phyloP scores from a whole-genome alignment of 1,284 basidiomycete species.

The Lignosus rhinocerotis region DNA sequence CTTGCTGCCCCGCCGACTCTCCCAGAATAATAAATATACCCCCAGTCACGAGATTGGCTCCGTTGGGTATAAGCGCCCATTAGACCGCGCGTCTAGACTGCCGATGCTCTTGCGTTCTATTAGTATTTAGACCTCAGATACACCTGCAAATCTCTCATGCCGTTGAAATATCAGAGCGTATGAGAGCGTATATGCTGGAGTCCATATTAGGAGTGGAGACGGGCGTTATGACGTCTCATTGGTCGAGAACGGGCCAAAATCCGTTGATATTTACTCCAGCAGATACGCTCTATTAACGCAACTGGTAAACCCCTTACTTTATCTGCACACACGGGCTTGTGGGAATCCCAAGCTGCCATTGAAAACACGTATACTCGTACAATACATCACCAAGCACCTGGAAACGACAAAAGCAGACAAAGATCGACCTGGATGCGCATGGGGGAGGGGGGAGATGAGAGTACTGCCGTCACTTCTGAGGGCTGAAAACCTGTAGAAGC shows the following conservation, averaged over 20 bases:
- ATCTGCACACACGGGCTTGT: background rate
- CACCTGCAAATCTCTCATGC: too few relatives aligned
- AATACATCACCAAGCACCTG: conserved; percentile 11
- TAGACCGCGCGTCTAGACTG: background rate
- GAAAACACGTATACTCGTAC: conserved; percentile 14
- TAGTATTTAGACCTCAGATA: too few relatives aligned
- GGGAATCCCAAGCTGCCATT: conserved; percentile 11
- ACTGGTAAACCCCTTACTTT: too few relatives aligned
- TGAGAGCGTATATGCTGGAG: too few relatives aligned
- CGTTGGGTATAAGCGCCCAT: background rate
- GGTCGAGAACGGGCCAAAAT: too few relatives aligned
- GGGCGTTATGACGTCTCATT: too few relatives aligned
- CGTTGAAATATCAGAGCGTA: too few relatives aligned
- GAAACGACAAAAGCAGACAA: background rate
- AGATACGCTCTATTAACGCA: too few relatives aligned
- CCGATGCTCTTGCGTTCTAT: too few relatives aligned
- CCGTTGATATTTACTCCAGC: too few relatives aligned
- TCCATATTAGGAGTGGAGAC: too few relatives aligned
- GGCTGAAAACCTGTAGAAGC: background rate
- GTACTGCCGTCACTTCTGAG: conserved; percentile 4
- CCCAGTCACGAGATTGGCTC: conserved; percentile 6
- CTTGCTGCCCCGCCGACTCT: background rate
- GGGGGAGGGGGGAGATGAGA: background rate
- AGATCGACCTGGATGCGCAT: conserved; percentile 13
- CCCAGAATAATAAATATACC: background rate